A percentile compares a stretch with the other conserved stretches of the same genome.
Evolutionary conservation across 495 filamentous ascomycete species (phyloP).

Genomic region (Penicillium riverlandense): DNA sequence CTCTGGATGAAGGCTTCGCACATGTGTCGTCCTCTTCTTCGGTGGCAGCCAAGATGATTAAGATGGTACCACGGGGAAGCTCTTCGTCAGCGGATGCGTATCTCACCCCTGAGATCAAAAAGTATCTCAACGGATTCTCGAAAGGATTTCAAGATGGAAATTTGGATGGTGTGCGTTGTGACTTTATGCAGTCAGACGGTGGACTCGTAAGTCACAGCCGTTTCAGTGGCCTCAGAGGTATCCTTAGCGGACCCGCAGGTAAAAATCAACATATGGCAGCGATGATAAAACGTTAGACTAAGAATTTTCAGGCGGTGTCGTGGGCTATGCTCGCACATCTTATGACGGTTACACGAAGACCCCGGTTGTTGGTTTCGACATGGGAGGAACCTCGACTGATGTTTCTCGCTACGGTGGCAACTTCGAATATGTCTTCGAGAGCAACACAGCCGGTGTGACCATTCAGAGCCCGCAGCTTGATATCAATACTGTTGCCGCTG

Average conservation of each 20-base stretch:
- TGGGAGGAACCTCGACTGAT: conserved; percentile 91
- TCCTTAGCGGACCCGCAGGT: conserved; percentile 73
- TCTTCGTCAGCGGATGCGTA: conserved; percentile 8
- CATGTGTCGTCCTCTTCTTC: conserved; percentile 61
- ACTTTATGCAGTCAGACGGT: conserved; percentile 85
- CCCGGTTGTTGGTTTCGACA: conserved; percentile 89
- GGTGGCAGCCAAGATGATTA: conserved; percentile 34
- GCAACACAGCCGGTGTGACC: conserved; percentile 84
- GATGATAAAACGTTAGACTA: too few species aligned
- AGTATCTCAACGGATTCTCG: conserved; percentile 3
- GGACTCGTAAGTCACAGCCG: conserved; percentile 69
- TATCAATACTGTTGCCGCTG: conserved; percentile 91
- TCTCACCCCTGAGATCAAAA: conserved; percentile 8
- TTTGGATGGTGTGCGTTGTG: conserved; percentile 52
- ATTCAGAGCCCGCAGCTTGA: conserved; percentile 88
- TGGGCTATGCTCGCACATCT: conserved; percentile 78
- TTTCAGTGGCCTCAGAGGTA: conserved; percentile 69
- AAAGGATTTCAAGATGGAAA: conserved; percentile 47
- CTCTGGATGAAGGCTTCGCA: conserved; percentile 63
- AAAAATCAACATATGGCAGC: too few species aligned
- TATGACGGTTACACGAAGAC: conserved; percentile 72
- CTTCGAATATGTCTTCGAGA: conserved; percentile 92
- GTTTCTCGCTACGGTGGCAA: conserved; percentile 80
- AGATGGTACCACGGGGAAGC: conserved; percentile 49
- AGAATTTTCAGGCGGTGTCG: conserved; percentile 53